phyloP scores from a whole-genome alignment of 352 stramenopile genomes.

The Globisporangium okanoganense region DNA sequence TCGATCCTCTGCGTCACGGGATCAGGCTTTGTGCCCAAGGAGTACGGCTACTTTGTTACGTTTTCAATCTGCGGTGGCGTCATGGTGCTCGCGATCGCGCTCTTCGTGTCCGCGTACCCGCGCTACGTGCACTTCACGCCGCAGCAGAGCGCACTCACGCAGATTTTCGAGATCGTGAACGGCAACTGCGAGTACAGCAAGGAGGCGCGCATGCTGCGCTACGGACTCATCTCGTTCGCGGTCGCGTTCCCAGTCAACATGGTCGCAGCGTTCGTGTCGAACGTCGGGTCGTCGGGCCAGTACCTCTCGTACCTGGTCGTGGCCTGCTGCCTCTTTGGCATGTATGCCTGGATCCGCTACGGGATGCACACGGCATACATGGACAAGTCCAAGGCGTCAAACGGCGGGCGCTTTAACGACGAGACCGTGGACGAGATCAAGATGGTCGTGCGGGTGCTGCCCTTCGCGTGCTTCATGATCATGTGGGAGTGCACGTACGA shows the following conservation, averaged over 20 bases:
- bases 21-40: slow-evolving; percentile 51
- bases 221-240: slow-evolving; percentile 63
- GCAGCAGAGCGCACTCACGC: slow-evolving; percentile 68
- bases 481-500: slow-evolving; percentile 88
- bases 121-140: slow-evolving; percentile 78
- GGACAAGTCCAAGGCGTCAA: slow-evolving; percentile 83
- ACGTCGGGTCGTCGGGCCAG: slow-evolving; percentile 43
- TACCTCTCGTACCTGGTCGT: slow-evolving; percentile 76
- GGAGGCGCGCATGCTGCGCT: slow-evolving; percentile 74
- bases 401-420: slow-evolving; percentile 76
- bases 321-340: slow-evolving; percentile 60
- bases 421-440: slow-evolving; percentile 85
- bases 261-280: slow-evolving; percentile 67
- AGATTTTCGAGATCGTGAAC: slow-evolving; percentile 67
- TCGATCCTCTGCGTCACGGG: slow-evolving; percentile 88
- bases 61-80: slow-evolving; percentile 80
- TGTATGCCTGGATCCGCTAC: slow-evolving; percentile 83
- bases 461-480: slow-evolving; percentile 88
- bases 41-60: slow-evolving; percentile 89
- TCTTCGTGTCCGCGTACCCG: slow-evolving; percentile 54
- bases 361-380: slow-evolving; percentile 78
- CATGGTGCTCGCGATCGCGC: slow-evolving; percentile 75
- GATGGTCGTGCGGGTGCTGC: slow-evolving; percentile 79
- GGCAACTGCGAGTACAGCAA: slow-evolving; percentile 80
- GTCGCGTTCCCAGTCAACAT: slow-evolving; percentile 68